Evolutionary conservation across 1,139 yeast species (phyloP), one percentile per base, ranked within the genome.

Genomic region (Geotrichum citri-aurantii): DNA sequence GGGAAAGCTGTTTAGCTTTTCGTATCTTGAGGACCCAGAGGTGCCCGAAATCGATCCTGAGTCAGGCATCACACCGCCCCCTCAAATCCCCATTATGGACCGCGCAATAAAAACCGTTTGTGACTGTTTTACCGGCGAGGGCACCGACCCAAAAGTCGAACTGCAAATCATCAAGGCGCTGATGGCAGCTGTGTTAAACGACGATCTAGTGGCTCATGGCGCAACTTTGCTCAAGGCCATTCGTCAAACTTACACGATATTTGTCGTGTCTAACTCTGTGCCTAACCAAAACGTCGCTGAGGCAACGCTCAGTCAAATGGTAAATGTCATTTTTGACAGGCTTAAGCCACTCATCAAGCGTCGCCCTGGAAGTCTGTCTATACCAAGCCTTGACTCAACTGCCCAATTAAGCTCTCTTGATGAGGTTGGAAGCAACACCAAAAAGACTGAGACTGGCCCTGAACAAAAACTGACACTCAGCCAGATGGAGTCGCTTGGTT

Each of bases 211-310:
- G 24, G 90, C 93, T 54, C 99, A 95, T 69, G 98, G 98, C 6
- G 89, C 93, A 5, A 82, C 95, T 0, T 77, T 95, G 56, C 78
- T 95, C 64, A 89, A 88, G 68, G 98, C 98, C 0, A 86, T 95
- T 46, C 82, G 99, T 71, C 96, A 90, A 69, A 88, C 93, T 23
- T 93, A 93, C 75, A 92, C 91, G 70, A 89, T 95, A 37, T 95
- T 93, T 68, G 86, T 93, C 51, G 81, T 90, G 62, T 90, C 97
- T 0, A 78, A 87, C 63, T 84, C 88, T 21, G 82, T 93, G 3
- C 77, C 89, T 27, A 93, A 91, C 69, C 99, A 93, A 73, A 88
- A 93, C 0, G 86, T 92, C 61, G 99, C 99, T 0, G 99, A 95
- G 74, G 98, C 97, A 1, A 86, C 95, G 10, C 79, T 95, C 64